Base-by-base conservation (phyloP, 768 basidiomycete species). In the Jaapia argillacea region DNA sequence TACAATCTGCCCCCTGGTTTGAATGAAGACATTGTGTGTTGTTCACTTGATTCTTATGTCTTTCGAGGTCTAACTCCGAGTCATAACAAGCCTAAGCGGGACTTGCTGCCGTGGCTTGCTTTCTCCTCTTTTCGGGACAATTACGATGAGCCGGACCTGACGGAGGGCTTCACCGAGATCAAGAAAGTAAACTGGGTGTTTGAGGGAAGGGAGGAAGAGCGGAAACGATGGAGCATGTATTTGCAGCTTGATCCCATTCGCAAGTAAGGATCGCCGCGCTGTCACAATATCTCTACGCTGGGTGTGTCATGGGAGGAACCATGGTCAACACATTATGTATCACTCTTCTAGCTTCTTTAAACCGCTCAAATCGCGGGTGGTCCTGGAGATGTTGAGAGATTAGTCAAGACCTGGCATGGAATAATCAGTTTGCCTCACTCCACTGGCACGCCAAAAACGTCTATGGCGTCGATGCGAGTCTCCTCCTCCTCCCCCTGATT, bases 151-250 rank as follows among this genome's bases (percentile, higher is more conserved):
- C 90, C 92, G 1, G 54, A 52, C 16, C 40, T 63, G 10, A 59
- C 62, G 0, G 93, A 96, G 59, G 93, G 90, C 0, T 87, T 89
- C 52, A 56, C 70, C 4, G 83, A 90, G 52, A 71, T 96, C 36
- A 78, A 72, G 53, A 73, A 68, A 36, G 75, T 97, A 14, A 81
- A 88, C 47, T 94, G 86, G 78, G 63, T 74, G 16, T 92, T 90
- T 45, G 70, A 81, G 39, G 91, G 91, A 1, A 70, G 66, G 5
- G 81, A 79, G 40, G 84, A 83, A 48, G 85, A 89, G 51, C 69
- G 65, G 44, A 68, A 54, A 44, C 63, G 70, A 44, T 97, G 91
- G 91, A 73, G 70, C 40, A 85, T 83, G 79, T 92, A 89, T 87
- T 68, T 89, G 53, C 84, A 88, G 54, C 71, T 87, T 21, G 78